Conservation (phyloP, 148 eudicot species). For the Beta vulgaris region DNA sequence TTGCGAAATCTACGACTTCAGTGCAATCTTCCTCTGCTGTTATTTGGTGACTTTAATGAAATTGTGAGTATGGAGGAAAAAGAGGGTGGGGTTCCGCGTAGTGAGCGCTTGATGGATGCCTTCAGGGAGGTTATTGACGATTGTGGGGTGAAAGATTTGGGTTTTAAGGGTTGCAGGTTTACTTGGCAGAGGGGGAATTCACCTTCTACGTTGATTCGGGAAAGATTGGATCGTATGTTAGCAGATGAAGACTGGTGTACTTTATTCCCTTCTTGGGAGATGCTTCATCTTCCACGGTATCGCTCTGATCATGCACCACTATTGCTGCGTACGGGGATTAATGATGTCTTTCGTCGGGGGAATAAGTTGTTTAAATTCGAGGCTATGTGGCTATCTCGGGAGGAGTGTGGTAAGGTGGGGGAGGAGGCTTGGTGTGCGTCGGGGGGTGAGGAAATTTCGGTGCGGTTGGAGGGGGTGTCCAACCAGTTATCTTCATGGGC, state of each 20-base stretch:
- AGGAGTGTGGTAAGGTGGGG: no score
- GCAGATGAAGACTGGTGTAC: background rate
- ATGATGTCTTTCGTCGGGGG: no score
- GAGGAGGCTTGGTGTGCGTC: no score
- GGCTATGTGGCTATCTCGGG: no score
- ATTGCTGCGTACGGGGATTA: no score
- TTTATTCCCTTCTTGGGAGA: background rate
- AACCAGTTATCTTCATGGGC: no score
- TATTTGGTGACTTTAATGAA: background rate
- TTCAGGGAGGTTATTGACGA: background rate
- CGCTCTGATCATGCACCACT: background rate
- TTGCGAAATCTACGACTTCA: background rate
- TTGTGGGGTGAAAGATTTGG: background rate
- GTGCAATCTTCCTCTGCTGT: background rate
- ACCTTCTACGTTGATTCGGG: background rate
- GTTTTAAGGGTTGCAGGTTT: background rate
- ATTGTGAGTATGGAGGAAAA: background rate
- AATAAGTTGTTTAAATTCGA: no score
- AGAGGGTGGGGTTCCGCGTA: background rate
- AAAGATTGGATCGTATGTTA: background rate
- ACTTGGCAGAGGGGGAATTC: background rate
- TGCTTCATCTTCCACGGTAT: background rate
- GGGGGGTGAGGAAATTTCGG: no score
- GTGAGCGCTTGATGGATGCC: background rate
- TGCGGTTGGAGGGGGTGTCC: no score